Evolutionary conservation across 345 rosid species (phyloP).

Genomic region (Lepidium africanum): DNA sequence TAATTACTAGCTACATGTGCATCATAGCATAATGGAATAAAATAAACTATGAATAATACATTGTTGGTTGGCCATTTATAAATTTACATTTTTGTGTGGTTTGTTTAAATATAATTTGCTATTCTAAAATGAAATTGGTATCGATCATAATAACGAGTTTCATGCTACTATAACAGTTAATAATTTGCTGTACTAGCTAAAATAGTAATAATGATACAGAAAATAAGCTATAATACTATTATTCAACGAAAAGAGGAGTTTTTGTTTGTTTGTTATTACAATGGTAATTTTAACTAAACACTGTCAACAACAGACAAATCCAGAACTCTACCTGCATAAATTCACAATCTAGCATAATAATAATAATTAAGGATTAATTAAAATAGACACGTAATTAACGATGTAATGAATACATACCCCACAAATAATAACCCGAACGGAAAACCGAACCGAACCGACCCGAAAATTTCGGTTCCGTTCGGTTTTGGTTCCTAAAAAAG

Average conservation of each 20-base stretch:
- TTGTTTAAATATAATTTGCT: too few relatives aligned
- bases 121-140: too few relatives aligned
- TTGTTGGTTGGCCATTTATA: not conserved
- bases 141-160: not conserved
- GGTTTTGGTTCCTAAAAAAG: too few relatives aligned
- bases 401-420: conserved; percentile 43
- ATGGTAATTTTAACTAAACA: conserved; percentile 42
- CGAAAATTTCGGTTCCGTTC: too few relatives aligned
- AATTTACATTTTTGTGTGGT: too few relatives aligned
- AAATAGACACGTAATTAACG: not conserved
- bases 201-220: too few relatives aligned
- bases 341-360: not conserved
- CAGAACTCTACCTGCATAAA: conserved; percentile 75
- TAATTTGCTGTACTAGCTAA: not conserved
- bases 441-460: too few relatives aligned
- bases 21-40: not conserved
- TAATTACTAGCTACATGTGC: not conserved
- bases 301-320: conserved; percentile 72
- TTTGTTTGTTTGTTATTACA: not conserved
- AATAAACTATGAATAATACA: not conserved
- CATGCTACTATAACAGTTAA: too few relatives aligned
- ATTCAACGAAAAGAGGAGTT: not conserved
- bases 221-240: not conserved
- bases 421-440: too few relatives aligned
- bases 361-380: not conserved